Base-by-base conservation (phyloP, 495 filamentous ascomycete species). In the Trypethelium eluteriae region DNA sequence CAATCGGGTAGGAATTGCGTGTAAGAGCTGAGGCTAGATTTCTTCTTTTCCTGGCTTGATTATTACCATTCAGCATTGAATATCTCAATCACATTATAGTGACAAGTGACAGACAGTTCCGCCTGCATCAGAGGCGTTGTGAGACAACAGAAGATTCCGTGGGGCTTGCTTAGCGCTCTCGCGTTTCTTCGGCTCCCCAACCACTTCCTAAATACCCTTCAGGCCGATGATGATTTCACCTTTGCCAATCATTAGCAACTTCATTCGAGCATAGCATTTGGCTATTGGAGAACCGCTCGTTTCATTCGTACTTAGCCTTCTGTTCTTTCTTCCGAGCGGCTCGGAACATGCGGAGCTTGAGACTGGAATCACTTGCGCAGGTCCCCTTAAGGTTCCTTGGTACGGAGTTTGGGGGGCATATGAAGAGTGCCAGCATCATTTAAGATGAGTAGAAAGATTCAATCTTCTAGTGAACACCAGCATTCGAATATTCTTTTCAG, bases 201-300 rank as follows among this genome's bases (percentile, higher is more conserved):
- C 53, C 7, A 7, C 53, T 14, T 59, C 53, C 6, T 3, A 59
- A 18, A 18, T 9, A 7, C 53, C 32, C 36, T 59, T 59, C 53
- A 35, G 32, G 32, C 53, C 53, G 18, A 59, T 59, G 14, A 59
- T 59, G 53, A 59, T 36, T 35, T 59, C 53, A 59, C 53, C 25
- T 36, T 59, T 9, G 6, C 3, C 6, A 59, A 14, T 10, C 10
- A 32, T 7, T 59, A 5, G 53, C 6, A 59, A 6, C 18, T 59
- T 14, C 14, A 59, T 53, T 53, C 18, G 53, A 7, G 3, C 32
- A 59, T 9, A 10, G 53, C 14, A 7, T 14, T 59, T 10, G 32
- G 32, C 53, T 3, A 35, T 36, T 59, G 32, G 53, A 32, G 53
- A 59, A 6, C n/a, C 32, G 53, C 36, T 36, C 53, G 32, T 59